Evolutionary conservation across 805 yeast species (phyloP).

Genomic region (Yamadazyma paraphyllophila): DNA sequence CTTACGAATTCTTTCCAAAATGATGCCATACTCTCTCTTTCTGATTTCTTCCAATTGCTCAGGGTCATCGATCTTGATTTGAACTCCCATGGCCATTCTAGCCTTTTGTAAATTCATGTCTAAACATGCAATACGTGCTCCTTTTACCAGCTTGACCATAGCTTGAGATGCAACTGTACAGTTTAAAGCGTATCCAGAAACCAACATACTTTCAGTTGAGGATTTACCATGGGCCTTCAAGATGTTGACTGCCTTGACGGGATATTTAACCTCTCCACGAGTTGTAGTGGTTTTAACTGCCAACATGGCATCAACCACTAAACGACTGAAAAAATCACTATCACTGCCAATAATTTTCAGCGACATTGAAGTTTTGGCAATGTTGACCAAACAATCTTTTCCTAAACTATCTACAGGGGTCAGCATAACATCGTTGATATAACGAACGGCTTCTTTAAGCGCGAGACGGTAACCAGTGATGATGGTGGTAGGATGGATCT

Average conservation of each 20-base stretch:
- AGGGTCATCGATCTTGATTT: constrained; percentile 94
- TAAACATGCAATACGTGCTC: constrained; percentile 82
- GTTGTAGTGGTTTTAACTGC: constrained; percentile 89
- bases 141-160: constrained; percentile 69
- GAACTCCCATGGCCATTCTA: constrained; percentile 97
- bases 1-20: constrained; percentile 77
- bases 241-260: constrained; percentile 95
- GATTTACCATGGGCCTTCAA: constrained; percentile 97
- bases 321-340: constrained; percentile 79
- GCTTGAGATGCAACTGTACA: constrained; percentile 98
- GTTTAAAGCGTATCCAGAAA: constrained; percentile 93
- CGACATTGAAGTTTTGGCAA: constrained; percentile 97
- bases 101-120: constrained; percentile 95
- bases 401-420: constrained; percentile 77
- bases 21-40: constrained; percentile 82
- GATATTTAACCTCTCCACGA: constrained; percentile 87
- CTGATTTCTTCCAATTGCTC: constrained; percentile 93
- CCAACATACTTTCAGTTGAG: constrained; percentile 77
- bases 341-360: constrained; percentile 94
- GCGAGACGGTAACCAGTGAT: constrained; percentile 96
- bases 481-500: constrained; percentile 96
- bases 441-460: constrained; percentile 82
- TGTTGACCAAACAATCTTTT: constrained; percentile 79
- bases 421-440: constrained; percentile 80
- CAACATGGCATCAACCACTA: constrained; percentile 94